Evolutionary conservation across 78 protist genomes (phyloP), one percentile per base, ranked within the genome.

Genomic region (Goniomonas avonlea): DNA sequence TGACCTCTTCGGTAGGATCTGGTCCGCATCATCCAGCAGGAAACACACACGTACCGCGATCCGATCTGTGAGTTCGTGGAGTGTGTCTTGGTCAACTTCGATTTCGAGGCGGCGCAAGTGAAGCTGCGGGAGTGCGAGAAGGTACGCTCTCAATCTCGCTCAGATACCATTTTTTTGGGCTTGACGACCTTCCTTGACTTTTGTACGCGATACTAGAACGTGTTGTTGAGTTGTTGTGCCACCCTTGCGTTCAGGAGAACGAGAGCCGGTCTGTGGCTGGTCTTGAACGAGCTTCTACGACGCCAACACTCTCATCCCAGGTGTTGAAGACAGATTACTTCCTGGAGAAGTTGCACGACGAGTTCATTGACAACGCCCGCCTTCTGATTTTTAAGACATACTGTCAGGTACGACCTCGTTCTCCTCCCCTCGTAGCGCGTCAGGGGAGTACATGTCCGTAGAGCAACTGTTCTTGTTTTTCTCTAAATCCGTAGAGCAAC

Each of bases 101-200:
- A 93, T 82, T 91, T 93, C 63, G 94, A 93, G 40, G 84, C 55
- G 40, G 93, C 96, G 7, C 93, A 89, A 76, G 40, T 45, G 74
- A 58, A 82, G 80, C 79, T 93, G 40, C 41, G 79, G 35, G 89
- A 68, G 70, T 90, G 94, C 79, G 88, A 88, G 60, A 73, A 39
- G 58, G 84, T 86, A 27, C 45, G 5, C 50, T 18, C 50, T n/a
- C 45, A 27, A 9, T 41, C 40, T 23, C 68, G n/a, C n/a, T n/a
- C n/a, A 1, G 13, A 4, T 1, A 20, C 73, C n/a, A 34, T 48
- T 74, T 40, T 39, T 34, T 15, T 3, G 41, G 80, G 41, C 32
- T 13, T 73, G 61, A 43, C 20, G n/a, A n/a, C n/a, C n/a, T n/a
- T n/a, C n/a, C n/a, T n/a, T n/a, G n/a, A n/a, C n/a, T n/a, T n/a